Evolutionary conservation across 805 yeast species (phyloP), one percentile per base, ranked within the genome.

Genomic region (Saccharomyces cerevisiae): DNA sequence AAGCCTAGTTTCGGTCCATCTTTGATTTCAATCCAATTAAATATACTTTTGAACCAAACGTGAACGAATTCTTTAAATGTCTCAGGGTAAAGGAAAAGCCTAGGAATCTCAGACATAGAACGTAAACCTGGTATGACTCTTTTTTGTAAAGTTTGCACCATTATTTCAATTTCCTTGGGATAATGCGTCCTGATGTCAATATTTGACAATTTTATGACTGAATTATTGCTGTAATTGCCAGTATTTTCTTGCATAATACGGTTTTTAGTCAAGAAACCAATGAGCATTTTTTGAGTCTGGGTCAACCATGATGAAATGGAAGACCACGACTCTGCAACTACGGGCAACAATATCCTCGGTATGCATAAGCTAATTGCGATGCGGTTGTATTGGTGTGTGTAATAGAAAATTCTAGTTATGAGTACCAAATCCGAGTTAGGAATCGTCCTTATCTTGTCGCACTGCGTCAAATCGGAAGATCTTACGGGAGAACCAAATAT

Each of bases 1-100:
- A 68, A 67, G 22, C 60, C 59, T 47, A 61, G 46, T 31, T 68
- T 61, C 5, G 73, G 71, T 11, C 77, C 78, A 58, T 74, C 78
- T 55, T 74, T 74, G 26, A 73, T 64, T 48, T 74, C 77, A 13
- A 74, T 61, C 78, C 78, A 74, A 51, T 68, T 71, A 51, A 70
- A 71, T 2, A 71, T 65, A 46, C 72, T 73, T 54, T 63, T 67
- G 52, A 73, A 71, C 77, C 78, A 74, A n/a, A 68, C 63, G 11
- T 63, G 57, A 10, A 74, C 59, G 48, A 70, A 67, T 9, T 63
- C 58, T 8, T 59, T 57, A 26, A 63, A 66, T 17, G 59, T 51
- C 2, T 63, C 53, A 8, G 75, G 66, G 10, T 73, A 75, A 4
- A 72, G 53, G 14, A 74, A 59, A 10, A 74, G 47, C 49, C 78